phyloP scores from a whole-genome alignment of 768 basidiomycete genomes.

The Mycena pura region DNA sequence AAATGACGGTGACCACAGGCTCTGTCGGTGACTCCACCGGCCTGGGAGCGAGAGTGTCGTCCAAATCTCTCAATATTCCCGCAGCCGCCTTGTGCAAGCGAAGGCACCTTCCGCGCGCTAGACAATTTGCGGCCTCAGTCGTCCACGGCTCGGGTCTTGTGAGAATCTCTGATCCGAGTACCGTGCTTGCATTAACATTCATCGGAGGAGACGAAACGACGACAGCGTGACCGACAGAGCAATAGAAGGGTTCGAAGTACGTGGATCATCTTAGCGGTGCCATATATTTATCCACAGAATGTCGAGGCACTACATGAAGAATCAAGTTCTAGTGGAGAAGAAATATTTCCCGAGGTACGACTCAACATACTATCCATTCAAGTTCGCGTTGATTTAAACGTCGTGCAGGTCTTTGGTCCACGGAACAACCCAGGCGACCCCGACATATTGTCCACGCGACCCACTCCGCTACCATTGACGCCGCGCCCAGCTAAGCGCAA shows the following conservation, averaged over 20 bases:
- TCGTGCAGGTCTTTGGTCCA: constrained; percentile 3
- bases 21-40: no score
- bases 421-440: neutral
- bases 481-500: neutral
- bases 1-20: no score
- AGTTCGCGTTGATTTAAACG: neutral
- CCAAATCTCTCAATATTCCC: no score
- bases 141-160: neutral
- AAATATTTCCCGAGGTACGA: neutral
- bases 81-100: no score
- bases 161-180: neutral
- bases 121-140: neutral
- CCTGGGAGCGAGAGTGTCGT: no score
- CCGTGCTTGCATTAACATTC: no score
- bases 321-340: constrained; percentile 1
- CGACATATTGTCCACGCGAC: neutral
- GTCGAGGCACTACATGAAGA: neutral
- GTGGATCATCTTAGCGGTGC: neutral
- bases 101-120: neutral
- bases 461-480: constrained; percentile 1
- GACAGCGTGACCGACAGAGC: neutral
- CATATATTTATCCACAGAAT: neutral
- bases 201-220: neutral
- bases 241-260: neutral
- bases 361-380: neutral